Percentiles rank a stretch among this genome's conserved stretches.
These are phyloP conservation scores for Salvia hispanica DNA, from an alignment of 257 asterid genomes.

Conservation along the genomic window DNA sequence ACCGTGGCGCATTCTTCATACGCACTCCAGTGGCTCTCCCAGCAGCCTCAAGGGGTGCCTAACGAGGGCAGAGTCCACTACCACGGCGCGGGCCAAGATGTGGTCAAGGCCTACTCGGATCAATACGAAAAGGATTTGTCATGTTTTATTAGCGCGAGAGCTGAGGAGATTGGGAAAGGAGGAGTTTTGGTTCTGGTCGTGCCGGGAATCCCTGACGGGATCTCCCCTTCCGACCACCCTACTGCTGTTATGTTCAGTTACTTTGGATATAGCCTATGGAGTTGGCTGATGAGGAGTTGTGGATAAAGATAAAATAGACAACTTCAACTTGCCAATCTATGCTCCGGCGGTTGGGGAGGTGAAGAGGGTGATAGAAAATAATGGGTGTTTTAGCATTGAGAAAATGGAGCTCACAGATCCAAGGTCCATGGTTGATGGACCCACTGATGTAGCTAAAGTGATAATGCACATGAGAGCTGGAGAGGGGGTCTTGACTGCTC, in stretches of 20 bases:
- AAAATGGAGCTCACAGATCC: slow-evolving; percentile 21
- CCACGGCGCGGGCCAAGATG: slow-evolving; percentile 20
- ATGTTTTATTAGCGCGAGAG: slow-evolving; percentile 37
- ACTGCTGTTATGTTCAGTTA: not conserved
- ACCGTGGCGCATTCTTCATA: slow-evolving; percentile 36
- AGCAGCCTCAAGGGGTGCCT: slow-evolving; percentile 26
- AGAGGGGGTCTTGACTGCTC: slow-evolving; percentile 27
- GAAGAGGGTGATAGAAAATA: slow-evolving; percentile 25
- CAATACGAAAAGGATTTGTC: slow-evolving; percentile 41
- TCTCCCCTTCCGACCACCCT: not conserved
- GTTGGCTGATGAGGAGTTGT: slow-evolving; percentile 36
- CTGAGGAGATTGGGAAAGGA: slow-evolving; percentile 37
- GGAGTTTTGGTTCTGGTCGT: slow-evolving; percentile 35
- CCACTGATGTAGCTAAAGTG: not conserved
- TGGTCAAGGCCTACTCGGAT: slow-evolving; percentile 26
- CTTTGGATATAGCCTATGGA: slow-evolving; percentile 37
- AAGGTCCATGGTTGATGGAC: slow-evolving; percentile 4
- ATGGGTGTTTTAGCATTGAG: slow-evolving; percentile 36
- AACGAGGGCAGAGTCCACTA: slow-evolving; percentile 36
- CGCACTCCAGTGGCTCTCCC: slow-evolving; percentile 45
- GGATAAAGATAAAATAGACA: slow-evolving; percentile 34
- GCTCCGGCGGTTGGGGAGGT: slow-evolving; percentile 18
- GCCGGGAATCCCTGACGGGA: slow-evolving; percentile 21
- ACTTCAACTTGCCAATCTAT: slow-evolving; percentile 36
- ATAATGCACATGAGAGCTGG: slow-evolving; percentile 35